Percentiles rank a stretch among this genome's conserved stretches.
These are phyloP conservation scores for Diaporthe citri DNA, from an alignment of 2,329 filamentous ascomycete genomes.

Conservation along the genomic window DNA sequence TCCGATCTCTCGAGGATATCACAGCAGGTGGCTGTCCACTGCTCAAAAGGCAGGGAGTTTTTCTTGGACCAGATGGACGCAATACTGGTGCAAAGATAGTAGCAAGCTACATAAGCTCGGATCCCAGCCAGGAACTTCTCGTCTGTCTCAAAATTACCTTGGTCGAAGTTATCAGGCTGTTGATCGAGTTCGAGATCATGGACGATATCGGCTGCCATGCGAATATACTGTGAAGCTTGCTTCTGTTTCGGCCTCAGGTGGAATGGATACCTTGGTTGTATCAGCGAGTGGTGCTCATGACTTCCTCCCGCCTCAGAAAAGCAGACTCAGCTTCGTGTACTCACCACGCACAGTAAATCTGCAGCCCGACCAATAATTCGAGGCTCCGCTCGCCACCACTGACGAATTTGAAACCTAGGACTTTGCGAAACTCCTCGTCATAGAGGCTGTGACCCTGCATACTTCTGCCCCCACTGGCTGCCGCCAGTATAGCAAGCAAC, in stretches of 20 bases:
- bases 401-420: slow-evolving; percentile 68
- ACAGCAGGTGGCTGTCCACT: slow-evolving; percentile 60
- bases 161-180: slow-evolving; percentile 48
- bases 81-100: slow-evolving; percentile 56
- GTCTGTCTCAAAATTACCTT: slow-evolving; percentile 41
- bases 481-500: slow-evolving; percentile 65
- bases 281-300: background rate
- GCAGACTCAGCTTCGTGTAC: slow-evolving; percentile 28
- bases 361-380: slow-evolving; percentile 68
- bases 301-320: background rate
- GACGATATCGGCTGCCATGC: slow-evolving; percentile 64
- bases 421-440: slow-evolving; percentile 69
- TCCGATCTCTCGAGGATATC: slow-evolving; percentile 56
- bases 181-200: slow-evolving; percentile 63
- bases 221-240: slow-evolving; percentile 63
- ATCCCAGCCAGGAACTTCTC: slow-evolving; percentile 55
- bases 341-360: slow-evolving; percentile 71
- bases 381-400: slow-evolving; percentile 68
- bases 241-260: slow-evolving; percentile 65
- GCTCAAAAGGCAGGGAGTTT: slow-evolving; percentile 52
- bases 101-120: slow-evolving; percentile 60
- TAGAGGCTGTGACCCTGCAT: slow-evolving; percentile 66
- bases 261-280: slow-evolving; percentile 62
- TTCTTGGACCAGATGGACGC: slow-evolving; percentile 54
- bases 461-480: slow-evolving; percentile 60